Conservation (phyloP, 345 rosid genomes). For the Moricandia arvensis region DNA sequence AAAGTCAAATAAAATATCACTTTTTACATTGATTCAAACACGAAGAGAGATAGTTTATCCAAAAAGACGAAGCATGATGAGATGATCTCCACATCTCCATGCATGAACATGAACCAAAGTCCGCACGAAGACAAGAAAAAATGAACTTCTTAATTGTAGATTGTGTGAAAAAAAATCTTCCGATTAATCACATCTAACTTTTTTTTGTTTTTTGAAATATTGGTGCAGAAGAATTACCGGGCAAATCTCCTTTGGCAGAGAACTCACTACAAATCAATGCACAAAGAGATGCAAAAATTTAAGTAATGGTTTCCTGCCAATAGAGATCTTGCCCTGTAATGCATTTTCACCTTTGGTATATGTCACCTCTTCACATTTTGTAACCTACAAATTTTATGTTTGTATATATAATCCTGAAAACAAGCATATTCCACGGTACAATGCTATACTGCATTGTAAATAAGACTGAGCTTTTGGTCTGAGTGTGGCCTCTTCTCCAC, state of each 20-base stretch:
- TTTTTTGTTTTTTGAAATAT: not conserved
- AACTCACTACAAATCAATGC: constrained; percentile 30
- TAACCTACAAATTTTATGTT: constrained; percentile 4
- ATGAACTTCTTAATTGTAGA: not conserved
- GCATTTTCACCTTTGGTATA: constrained; percentile 27
- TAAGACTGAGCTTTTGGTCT: constrained; percentile 1
- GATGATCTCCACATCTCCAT: not conserved
- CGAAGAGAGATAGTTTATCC: not conserved
- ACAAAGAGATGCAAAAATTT: constrained; percentile 12
- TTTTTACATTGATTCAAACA: not conserved
- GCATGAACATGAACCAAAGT: not conserved
- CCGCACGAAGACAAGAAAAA: not conserved
- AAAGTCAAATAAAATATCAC: not conserved
- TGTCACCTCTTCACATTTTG: constrained; percentile 15
- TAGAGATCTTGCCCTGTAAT: constrained; percentile 39
- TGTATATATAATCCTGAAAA: constrained; percentile 1
- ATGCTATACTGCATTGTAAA: constrained; percentile 16
- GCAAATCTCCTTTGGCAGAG: constrained; percentile 42
- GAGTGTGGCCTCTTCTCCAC: constrained; percentile 8
- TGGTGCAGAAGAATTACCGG: constrained; percentile 33
- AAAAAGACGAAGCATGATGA: not conserved
- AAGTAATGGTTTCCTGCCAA: constrained; percentile 34
- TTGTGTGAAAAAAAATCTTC: not conserved
- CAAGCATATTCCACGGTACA: constrained; percentile 26
- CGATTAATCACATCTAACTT: not conserved